Evolutionary conservation across 2,329 filamentous ascomycete genomes (phyloP).

Genomic region (Colletotrichum sp.): DNA sequence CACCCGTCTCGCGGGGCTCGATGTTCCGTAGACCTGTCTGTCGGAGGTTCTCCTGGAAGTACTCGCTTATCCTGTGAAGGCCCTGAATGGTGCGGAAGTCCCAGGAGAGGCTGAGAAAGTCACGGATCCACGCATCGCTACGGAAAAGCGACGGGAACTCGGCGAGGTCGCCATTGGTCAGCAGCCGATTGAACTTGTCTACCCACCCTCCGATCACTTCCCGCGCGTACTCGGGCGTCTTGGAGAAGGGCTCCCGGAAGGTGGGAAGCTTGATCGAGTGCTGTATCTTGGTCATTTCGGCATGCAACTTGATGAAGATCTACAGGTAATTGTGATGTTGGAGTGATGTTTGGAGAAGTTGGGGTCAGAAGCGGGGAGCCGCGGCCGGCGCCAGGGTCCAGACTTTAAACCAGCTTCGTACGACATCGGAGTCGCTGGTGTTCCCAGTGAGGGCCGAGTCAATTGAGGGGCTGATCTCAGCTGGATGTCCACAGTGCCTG

Average conservation of each 20-base stretch:
- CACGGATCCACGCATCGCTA: slow-evolving; percentile 59
- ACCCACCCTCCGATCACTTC: neutral
- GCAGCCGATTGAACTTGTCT: neutral
- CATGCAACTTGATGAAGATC: neutral
- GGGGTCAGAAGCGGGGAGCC: neutral
- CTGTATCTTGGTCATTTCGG: neutral
- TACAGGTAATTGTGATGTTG: neutral
- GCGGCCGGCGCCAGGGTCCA: neutral
- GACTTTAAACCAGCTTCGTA: neutral
- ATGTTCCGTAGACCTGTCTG: neutral
- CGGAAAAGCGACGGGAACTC: slow-evolving; percentile 37
- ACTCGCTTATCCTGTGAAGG: neutral
- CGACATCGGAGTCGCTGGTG: neutral
- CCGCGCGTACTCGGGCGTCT: neutral
- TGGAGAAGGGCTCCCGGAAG: neutral
- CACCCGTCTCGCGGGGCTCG: neutral
- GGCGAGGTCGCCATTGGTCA: neutral
- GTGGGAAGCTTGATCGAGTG: neutral
- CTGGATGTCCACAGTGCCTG: neutral
- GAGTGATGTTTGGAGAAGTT: neutral
- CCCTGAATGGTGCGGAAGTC: slow-evolving; percentile 43
- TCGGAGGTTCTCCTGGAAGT: neutral
- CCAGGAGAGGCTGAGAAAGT: slow-evolving; percentile 63
- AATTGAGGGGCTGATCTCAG: neutral
- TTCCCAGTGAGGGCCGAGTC: neutral